phyloP scores from a whole-genome alignment of 345 rosid genomes.

The Eucalyptus pumila region DNA sequence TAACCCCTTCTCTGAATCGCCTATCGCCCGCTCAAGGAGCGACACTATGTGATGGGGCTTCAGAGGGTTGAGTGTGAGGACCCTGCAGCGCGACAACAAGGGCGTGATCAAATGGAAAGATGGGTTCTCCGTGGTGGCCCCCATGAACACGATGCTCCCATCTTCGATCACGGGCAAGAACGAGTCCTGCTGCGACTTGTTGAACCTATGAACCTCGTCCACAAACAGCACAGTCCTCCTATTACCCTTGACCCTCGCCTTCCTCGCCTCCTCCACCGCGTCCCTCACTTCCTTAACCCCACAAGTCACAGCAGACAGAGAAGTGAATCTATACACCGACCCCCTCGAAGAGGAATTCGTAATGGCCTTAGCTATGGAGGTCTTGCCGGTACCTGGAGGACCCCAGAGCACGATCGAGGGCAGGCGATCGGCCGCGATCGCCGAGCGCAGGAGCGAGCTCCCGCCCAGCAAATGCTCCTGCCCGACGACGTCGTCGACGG shows the following conservation, averaged over 20 bases:
- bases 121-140: constrained; percentile 89
- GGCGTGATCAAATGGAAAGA: constrained; percentile 80
- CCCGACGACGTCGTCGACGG: constrained; percentile 61
- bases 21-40: constrained; percentile 42
- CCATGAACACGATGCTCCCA: constrained; percentile 69
- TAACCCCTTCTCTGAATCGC: constrained; percentile 35
- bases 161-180: constrained; percentile 85
- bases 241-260: constrained; percentile 12
- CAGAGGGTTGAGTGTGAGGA: constrained; percentile 51
- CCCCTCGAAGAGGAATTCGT: constrained; percentile 26
- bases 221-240: constrained; percentile 63
- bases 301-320: constrained; percentile 53
- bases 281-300: constrained; percentile 87
- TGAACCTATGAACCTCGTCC: constrained; percentile 81
- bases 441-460: constrained; percentile 43
- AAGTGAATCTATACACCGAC: constrained; percentile 37
- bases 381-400: constrained; percentile 88
- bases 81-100: constrained; percentile 60
- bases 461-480: constrained; percentile 59
- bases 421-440: constrained; percentile 38
- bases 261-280: constrained; percentile 55
- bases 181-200: constrained; percentile 76
- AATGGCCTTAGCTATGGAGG: constrained; percentile 65
- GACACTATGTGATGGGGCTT: constrained; percentile 37
- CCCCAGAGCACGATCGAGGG: constrained; percentile 84